Base-by-base conservation (phyloP, 2,329 filamentous ascomycete species). In the Stachybotrys chlorohalonatus region DNA sequence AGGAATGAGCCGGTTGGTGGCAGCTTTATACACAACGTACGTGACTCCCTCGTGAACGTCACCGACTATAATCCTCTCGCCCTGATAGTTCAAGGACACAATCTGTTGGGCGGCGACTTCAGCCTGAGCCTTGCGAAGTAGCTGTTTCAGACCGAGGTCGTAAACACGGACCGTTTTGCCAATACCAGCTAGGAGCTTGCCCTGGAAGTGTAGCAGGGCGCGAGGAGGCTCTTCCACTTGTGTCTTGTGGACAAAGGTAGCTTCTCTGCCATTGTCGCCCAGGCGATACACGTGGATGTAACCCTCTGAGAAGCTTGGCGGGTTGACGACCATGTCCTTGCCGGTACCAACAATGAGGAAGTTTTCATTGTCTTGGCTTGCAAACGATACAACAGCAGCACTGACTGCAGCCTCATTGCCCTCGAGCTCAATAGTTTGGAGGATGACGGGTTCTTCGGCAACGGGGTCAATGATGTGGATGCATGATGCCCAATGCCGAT, bases 211-310 rank as follows among this genome's bases (percentile, higher is more conserved):
- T n/a, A 94, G 76, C 15, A 99, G 78, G n/a, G 94, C 93, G 63
- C 90, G 84, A 1, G 95, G 90, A 2, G 93, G 92, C 59, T 91
- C 86, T 60, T 95, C 90, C 7, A 96, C 82, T 64, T 91, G 90
- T 1, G 95, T 99, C 71, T 96, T 96, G 73, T 99, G 94, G 58
- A 96, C 92, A 56, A 97, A 94, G 65, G 96, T 89, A 15, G 99
- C 80, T 63, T 90, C 85, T 54, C 84, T 85, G n/a, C 95, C 95
- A 58, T 90, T 84, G 51, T 95, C 87, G 52, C 87, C 82, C 69
- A 99, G 90, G 47, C 90, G 85, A 70, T 96, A 99, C 31, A 97
- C 88, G 64, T 96, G 90, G 42, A 99, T 89, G 62, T 87, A 96
- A 1, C 93, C 94, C 57, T 85, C 85, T 1, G 81, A 84, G 60